Evolutionary conservation across 1,284 basidiomycete genomes (phyloP).

Genomic region (Porogramme epimiltina): DNA sequence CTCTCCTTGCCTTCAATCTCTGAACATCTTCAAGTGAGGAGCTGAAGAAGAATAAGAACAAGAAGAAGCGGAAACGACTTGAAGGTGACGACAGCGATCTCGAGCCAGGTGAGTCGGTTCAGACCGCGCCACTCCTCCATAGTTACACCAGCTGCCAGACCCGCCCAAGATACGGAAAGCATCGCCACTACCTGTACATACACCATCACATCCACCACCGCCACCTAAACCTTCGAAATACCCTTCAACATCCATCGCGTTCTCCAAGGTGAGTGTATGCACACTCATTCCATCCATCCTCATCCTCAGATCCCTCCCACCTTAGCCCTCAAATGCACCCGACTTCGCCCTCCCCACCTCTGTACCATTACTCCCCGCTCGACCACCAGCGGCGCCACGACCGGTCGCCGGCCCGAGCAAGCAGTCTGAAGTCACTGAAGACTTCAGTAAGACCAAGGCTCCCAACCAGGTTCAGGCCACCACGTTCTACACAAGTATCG

Average conservation of each 20-base stretch:
- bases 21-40: constrained; percentile 36
- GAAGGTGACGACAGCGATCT: constrained; percentile 71
- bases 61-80: constrained; percentile 85
- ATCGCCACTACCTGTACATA: constrained; percentile 45
- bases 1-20: neutral
- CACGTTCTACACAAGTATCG: constrained; percentile 84
- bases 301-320: neutral
- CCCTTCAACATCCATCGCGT: constrained; percentile 42
- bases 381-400: constrained; percentile 67
- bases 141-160: constrained; percentile 34
- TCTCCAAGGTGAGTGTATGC: constrained; percentile 49
- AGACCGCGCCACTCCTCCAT: neutral
- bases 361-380: constrained; percentile 56
- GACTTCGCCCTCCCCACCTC: constrained; percentile 60
- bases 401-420: constrained; percentile 80
- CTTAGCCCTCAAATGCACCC: constrained; percentile 44
- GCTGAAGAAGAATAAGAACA: constrained; percentile 70
- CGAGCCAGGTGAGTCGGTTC: constrained; percentile 48
- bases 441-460: constrained; percentile 83
- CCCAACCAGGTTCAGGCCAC: constrained; percentile 64
- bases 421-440: constrained; percentile 80
- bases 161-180: constrained; percentile 55
- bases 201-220: constrained; percentile 38
- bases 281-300: too few relatives aligned
- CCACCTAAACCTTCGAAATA: constrained; percentile 55